phyloP scores from a whole-genome alignment of 2,329 filamentous ascomycete species.

The Xylaria sp. region DNA sequence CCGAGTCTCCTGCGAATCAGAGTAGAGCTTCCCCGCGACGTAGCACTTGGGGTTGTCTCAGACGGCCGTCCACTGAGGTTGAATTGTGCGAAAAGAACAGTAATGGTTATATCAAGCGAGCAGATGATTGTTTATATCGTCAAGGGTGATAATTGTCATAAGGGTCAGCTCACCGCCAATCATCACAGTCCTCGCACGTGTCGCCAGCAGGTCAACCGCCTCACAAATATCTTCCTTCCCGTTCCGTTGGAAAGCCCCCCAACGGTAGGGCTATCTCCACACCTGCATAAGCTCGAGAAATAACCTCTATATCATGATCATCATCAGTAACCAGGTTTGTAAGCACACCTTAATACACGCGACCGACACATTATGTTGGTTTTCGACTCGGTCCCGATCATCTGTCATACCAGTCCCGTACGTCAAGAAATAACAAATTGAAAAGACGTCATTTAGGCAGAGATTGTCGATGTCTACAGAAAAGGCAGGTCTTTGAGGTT shows the following conservation, averaged over 20 bases:
- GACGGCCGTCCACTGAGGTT: background rate
- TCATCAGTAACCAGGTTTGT: background rate
- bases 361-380: background rate
- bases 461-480: background rate
- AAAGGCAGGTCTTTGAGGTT: background rate
- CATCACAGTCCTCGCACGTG: background rate
- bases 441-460: too few relatives aligned
- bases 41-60: background rate
- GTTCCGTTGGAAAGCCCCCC: background rate
- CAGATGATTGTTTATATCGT: background rate
- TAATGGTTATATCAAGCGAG: conserved; percentile 14
- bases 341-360: background rate
- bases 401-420: background rate
- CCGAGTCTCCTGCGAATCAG: conserved; percentile 3
- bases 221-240: background rate
- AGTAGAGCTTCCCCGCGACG: background rate
- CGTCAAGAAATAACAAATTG: background rate
- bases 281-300: background rate
- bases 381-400: background rate
- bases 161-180: background rate
- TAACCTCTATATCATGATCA: background rate
- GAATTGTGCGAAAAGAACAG: conserved; percentile 15
- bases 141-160: background rate
- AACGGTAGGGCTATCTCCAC: background rate
- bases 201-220: background rate